phyloP scores from a whole-genome alignment of 192 early-diverging fungal genomes.

The Lobosporangium transversale region DNA sequence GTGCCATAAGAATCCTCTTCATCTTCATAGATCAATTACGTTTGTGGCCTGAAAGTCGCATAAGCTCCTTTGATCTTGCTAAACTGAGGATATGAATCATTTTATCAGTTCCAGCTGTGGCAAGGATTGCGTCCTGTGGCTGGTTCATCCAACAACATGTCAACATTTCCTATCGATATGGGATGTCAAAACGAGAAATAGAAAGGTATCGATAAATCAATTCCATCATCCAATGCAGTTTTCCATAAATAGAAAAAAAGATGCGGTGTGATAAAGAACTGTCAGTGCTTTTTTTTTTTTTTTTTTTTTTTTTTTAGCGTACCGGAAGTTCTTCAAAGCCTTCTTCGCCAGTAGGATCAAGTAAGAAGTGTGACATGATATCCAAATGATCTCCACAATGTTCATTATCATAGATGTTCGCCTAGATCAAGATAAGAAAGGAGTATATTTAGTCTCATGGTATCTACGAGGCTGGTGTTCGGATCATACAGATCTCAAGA shows the following conservation, averaged over 20 bases:
- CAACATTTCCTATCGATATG: slow-evolving; percentile 52
- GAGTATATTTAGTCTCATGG: slow-evolving; percentile 28
- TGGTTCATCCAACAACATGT: slow-evolving; percentile 81
- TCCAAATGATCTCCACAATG: slow-evolving; percentile 94
- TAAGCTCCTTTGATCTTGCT: slow-evolving; percentile 73
- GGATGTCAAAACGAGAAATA: neutral
- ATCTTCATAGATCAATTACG: too few relatives aligned
- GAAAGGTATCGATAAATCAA: neutral
- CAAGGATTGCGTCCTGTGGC: slow-evolving; percentile 75
- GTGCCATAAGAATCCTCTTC: too few relatives aligned
- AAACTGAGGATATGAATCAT: slow-evolving; percentile 79
- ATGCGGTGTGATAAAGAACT: neutral
- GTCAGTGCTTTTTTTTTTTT: neutral
- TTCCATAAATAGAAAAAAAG: too few relatives aligned
- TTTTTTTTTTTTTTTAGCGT: neutral
- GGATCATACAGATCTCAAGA: too few relatives aligned
- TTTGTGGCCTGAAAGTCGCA: slow-evolving; percentile 67
- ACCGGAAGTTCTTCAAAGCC: slow-evolving; percentile 46
- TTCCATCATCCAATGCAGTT: too few relatives aligned
- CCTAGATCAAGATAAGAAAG: slow-evolving; percentile 48
- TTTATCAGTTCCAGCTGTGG: slow-evolving; percentile 70
- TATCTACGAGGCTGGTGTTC: too few relatives aligned
- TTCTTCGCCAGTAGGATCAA: slow-evolving; percentile 53
- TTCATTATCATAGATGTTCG: slow-evolving; percentile 92
- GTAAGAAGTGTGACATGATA: slow-evolving; percentile 90